Percentiles rank a stretch among this genome's conserved stretches.
phyloP scores from a whole-genome alignment of 2,329 filamentous ascomycete species.

The Dichotomopilus funicola region DNA sequence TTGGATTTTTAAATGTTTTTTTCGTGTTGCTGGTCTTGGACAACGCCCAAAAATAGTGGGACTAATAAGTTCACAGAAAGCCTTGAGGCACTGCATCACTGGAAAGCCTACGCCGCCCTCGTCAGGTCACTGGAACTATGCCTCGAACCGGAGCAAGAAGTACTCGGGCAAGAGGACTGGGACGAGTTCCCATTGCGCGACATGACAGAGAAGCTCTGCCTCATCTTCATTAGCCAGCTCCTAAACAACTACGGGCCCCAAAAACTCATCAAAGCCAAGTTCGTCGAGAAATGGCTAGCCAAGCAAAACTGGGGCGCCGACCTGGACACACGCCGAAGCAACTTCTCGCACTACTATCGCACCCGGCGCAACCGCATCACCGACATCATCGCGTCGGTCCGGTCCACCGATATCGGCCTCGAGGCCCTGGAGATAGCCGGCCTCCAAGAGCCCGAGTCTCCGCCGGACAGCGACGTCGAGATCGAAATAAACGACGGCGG shows the following conservation, averaged over 20 bases:
- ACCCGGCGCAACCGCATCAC: constrained; percentile 46
- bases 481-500: constrained; percentile 14
- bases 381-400: constrained; percentile 46
- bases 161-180: constrained; percentile 49
- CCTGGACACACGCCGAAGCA: constrained; percentile 45
- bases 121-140: constrained; percentile 55
- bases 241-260: constrained; percentile 52
- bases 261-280: constrained; percentile 53
- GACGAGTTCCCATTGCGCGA: constrained; percentile 59
- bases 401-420: constrained; percentile 44
- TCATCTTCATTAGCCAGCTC: constrained; percentile 52
- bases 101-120: constrained; percentile 48
- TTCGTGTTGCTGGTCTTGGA: neutral
- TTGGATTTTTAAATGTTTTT: neutral
- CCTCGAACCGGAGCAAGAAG: constrained; percentile 45
- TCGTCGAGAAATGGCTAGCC: constrained; percentile 68
- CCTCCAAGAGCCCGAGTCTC: constrained; percentile 35
- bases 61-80: constrained; percentile 30
- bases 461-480: constrained; percentile 17
- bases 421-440: constrained; percentile 46
- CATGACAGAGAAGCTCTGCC: constrained; percentile 53
- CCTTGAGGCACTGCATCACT: constrained; percentile 43
- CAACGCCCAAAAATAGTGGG: constrained; percentile 6
- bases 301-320: constrained; percentile 62
- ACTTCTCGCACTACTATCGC: constrained; percentile 47